Conservation (phyloP, 108 stramenopile genomes). For the Poteriospumella lacustris region DNA sequence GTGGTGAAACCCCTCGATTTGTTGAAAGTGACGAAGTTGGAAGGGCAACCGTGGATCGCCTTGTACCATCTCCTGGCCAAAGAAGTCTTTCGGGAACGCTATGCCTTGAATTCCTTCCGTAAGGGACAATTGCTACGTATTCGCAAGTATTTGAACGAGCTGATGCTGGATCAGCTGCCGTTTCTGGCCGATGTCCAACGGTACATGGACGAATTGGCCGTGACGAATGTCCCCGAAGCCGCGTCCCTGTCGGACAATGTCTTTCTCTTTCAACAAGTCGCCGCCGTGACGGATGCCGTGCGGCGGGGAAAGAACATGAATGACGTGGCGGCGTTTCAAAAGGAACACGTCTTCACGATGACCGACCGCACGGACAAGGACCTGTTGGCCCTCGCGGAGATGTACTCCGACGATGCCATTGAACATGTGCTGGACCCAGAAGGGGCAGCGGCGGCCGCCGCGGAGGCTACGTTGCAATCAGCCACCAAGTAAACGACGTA, state of each 20-base stretch:
- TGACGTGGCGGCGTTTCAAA: conserved; percentile 37
- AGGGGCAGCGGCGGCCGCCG: too few relatives aligned
- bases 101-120: conserved; percentile 66
- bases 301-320: conserved; percentile 17
- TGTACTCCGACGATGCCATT: conserved; percentile 38
- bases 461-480: too few relatives aligned
- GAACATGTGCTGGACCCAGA: conserved; percentile 27
- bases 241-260: conserved; percentile 30
- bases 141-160: conserved; percentile 63
- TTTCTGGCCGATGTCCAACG: conserved; percentile 66
- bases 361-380: conserved; percentile 47
- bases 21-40: conserved; percentile 59
- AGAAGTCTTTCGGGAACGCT: conserved; percentile 58
- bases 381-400: conserved; percentile 36
- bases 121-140: conserved; percentile 63
- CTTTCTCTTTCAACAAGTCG: conserved; percentile 52
- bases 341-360: conserved; percentile 43
- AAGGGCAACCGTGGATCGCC: conserved; percentile 74
- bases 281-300: conserved; percentile 48
- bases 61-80: conserved; percentile 63
- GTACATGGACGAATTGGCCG: conserved; percentile 70
- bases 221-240: conserved; percentile 62
- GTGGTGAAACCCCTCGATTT: conserved; percentile 56
- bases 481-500: too few relatives aligned
- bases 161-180: conserved; percentile 70